These are phyloP conservation scores for Ceratobasidium sp. DNA, from an alignment of 1,284 basidiomycete species.

Conservation along the genomic window DNA sequence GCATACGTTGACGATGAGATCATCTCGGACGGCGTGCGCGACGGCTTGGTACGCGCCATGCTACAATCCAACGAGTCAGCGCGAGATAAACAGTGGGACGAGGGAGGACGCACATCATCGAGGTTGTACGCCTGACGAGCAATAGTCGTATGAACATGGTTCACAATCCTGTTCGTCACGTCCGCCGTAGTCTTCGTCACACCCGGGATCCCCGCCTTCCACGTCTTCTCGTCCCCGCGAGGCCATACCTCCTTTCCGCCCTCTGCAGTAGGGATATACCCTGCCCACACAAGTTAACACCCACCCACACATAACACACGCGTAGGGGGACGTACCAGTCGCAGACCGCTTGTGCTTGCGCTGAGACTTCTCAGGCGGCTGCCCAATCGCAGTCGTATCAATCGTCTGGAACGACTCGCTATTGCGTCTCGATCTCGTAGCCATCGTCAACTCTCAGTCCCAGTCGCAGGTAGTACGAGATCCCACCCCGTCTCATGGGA, in stretches of 20 bases:
- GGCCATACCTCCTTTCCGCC: constrained; percentile 87
- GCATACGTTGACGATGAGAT: constrained; percentile 73
- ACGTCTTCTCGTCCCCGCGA: constrained; percentile 81
- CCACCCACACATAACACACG: no score
- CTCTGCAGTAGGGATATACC: constrained; percentile 78
- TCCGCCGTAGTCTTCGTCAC: constrained; percentile 71
- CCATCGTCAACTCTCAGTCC: background rate
- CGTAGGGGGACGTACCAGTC: constrained; percentile 71
- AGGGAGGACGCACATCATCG: constrained; percentile 66
- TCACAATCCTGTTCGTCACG: constrained; percentile 85
- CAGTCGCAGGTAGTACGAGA: background rate
- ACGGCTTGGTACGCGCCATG: constrained; percentile 82
- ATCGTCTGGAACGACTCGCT: constrained; percentile 55
- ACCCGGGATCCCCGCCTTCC: constrained; percentile 76
- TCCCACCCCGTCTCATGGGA: background rate
- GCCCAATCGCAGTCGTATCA: constrained; percentile 68
- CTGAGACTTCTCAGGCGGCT: constrained; percentile 59
- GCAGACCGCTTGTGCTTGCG: constrained; percentile 79
- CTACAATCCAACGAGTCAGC: constrained; percentile 25
- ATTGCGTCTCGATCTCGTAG: background rate
- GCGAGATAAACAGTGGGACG: background rate
- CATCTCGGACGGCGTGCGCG: constrained; percentile 85
- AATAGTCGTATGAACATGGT: constrained; percentile 86
- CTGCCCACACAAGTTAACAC: constrained; percentile 59
- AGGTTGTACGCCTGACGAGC: constrained; percentile 90